Base-by-base conservation (phyloP, 2,329 filamentous ascomycete species). In the Diaporthe eres region DNA sequence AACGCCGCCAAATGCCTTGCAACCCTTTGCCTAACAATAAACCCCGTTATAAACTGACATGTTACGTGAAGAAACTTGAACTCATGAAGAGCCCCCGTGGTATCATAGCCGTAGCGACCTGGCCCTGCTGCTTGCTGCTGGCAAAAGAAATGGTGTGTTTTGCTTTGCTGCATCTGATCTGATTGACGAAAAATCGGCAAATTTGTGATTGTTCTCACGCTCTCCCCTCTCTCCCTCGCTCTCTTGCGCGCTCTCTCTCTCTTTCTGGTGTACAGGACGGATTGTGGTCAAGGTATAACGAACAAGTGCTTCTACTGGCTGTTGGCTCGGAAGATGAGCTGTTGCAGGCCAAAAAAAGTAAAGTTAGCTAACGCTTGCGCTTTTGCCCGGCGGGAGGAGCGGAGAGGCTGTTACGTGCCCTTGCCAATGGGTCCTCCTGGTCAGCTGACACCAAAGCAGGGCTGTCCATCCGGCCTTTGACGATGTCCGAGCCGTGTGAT, bases 401-500 rank as follows among this genome's bases (percentile, higher is more conserved):
- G 87, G 90, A 86, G 78, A 86, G 84, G 81, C 82, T 86, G 79
- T 85, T 85, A 85, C 88, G 84, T 86, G 88, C 86, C 86, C 86
- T 89, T 82, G 85, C 83, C 78, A 90, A 81, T 61, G 87, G 84
- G 86, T 94, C 92, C 61, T 89, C 89, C 81, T 90, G 86, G 79
- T 91, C 89, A 75, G 88, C 88, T 75, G 89, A 90, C 71, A 92
- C 85, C 71, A 93, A 85, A 42, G 89, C 87, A 37, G 93, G 92
- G 82, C 92, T 94, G 72, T 92, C 91, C 74, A 89, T 83, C 53
- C 71, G 71, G 65, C 74, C 71, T 74, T 75, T 77, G 44, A 77
- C 74, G 58, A 77, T 67, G 49, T 77, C 76, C 51, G 76, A 77
- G 77, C 88, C 90, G 25, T 88, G 88, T 65, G 84, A 86, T 74